Base-by-base conservation (phyloP, 2,329 filamentous ascomycete genomes). In the Xylaria sp. region DNA sequence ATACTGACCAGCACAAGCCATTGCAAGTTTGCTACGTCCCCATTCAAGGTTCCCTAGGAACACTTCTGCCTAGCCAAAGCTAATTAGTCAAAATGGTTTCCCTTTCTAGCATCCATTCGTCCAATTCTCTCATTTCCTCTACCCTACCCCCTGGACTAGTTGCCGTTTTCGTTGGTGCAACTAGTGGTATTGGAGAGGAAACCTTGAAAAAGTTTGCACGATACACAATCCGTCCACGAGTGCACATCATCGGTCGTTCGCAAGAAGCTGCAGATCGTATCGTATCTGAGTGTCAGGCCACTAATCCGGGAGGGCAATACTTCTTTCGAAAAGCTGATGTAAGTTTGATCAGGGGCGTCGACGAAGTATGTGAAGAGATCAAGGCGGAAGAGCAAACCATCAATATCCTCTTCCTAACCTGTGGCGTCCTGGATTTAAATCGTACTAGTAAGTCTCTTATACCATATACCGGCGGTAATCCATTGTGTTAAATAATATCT, bases 91-190 rank as follows among this genome's bases (percentile, higher is more conserved):
- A 54, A 52, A 65, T 62, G 62, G 55, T 62, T 21, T 62, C 52
- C 11, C 35, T 65, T 13, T 37, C 54, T 1, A 47, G 13, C 4
- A 7, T 62, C 11, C 37, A 11, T 11, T 23, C 69, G 8, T 79
- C 78, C 15, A 80, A 80, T 57, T 61, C 67, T 11, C 63, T 65
- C 15, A 71, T 77, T 37, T 49, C 68, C 23, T 63, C 69, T 17
- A 56, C 66, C 3, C 73, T 81, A 2, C 76, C 76, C 5, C 57
- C 72, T 4, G 72, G 75, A 11, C 71, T 83, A 3, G 78, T 83
- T 11, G 81, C 78, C 8, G 76, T 84, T 57, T 84, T 85, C 62
- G 77, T 80, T 15, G 82, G 83, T 25, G 82, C 73, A 21, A 85
- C 82, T 3, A 81, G 75, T 29, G 82, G 83, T 40, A 80, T 85